Conservation (phyloP, 2,329 filamentous ascomycete genomes). For the Decorospora gaudefroyi region DNA sequence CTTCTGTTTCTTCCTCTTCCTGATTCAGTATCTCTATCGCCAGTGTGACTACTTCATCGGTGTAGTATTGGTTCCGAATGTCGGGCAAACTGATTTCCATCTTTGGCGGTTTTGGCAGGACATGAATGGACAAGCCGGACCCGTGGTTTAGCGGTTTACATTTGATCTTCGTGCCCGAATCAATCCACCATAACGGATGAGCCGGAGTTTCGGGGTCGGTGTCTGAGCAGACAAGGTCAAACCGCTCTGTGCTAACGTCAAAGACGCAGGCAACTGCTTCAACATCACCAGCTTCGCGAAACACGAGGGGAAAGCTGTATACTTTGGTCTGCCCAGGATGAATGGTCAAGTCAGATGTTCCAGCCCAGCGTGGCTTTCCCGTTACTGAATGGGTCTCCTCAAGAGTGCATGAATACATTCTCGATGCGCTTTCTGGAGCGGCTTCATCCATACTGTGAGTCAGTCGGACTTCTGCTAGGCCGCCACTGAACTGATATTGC, state of each 20-base stretch:
- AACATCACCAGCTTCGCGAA: slow-evolving; percentile 82
- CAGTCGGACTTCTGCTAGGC: slow-evolving; percentile 41
- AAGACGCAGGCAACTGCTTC: slow-evolving; percentile 67
- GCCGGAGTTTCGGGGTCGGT: slow-evolving; percentile 45
- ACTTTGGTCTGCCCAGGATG: slow-evolving; percentile 69
- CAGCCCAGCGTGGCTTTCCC: slow-evolving; percentile 54
- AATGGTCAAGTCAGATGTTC: slow-evolving; percentile 67
- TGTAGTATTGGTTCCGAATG: slow-evolving; percentile 75
- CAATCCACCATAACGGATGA: slow-evolving; percentile 44
- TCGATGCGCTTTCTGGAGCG: slow-evolving; percentile 17
- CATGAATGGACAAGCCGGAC: slow-evolving; percentile 62
- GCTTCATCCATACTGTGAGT: slow-evolving; percentile 28
- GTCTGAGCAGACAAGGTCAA: slow-evolving; percentile 69
- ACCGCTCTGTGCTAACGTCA: slow-evolving; percentile 65
- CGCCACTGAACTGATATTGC: slow-evolving; percentile 59
- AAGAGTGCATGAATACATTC: slow-evolving; percentile 28
- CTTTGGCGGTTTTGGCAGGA: slow-evolving; percentile 89
- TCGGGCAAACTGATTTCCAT: slow-evolving; percentile 73
- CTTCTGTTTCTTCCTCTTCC: slow-evolving; percentile 77
- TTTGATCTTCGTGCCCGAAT: slow-evolving; percentile 29
- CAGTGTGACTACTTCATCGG: slow-evolving; percentile 74
- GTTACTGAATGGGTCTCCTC: slow-evolving; percentile 33
- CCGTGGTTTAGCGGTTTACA: slow-evolving; percentile 38
- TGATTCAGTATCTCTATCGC: slow-evolving; percentile 74
- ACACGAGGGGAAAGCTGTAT: slow-evolving; percentile 70